Conservation (phyloP, 2,329 filamentous ascomycete species). For the Monilinia polystroma region DNA sequence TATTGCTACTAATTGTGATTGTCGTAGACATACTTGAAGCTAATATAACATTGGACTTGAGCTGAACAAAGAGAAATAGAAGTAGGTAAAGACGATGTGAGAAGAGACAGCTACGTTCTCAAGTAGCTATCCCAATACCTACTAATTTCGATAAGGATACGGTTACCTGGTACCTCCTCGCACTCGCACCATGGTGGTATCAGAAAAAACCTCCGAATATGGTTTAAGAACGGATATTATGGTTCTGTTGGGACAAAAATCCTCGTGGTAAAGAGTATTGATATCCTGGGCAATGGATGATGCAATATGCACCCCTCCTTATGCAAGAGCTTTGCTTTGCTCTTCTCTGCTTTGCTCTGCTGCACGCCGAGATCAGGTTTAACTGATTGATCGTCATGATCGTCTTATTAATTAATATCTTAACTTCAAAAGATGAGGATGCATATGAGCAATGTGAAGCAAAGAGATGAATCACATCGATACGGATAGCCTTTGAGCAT, state of each 20-base stretch:
- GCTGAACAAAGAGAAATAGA: not conserved
- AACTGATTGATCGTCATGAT: conserved; percentile 6
- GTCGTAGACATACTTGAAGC: conserved; percentile 16
- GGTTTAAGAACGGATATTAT: not conserved
- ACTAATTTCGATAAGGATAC: conserved; percentile 1
- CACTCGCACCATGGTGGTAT: not conserved
- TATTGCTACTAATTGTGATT: conserved; percentile 21
- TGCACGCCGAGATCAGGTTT: not conserved
- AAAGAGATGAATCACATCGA: not conserved
- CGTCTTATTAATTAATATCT: too few relatives aligned
- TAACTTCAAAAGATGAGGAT: too few relatives aligned
- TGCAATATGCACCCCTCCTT: conserved; percentile 22
- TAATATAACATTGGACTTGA: not conserved
- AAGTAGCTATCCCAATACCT: conserved; percentile 5
- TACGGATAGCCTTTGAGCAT: too few relatives aligned
- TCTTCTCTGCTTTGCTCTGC: not conserved
- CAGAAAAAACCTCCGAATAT: not conserved
- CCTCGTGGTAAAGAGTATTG: not conserved
- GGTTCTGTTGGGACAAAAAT: not conserved
- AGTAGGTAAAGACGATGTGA: not conserved
- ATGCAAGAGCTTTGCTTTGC: conserved; percentile 4
- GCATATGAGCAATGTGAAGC: not conserved
- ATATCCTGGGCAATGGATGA: conserved; percentile 16
- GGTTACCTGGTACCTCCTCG: too few relatives aligned
- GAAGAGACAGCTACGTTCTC: not conserved